A percentile compares a stretch with the other conserved stretches of the same genome.
phyloP scores from a whole-genome alignment of 139 green algal species.

The Nannochloris sp. region DNA sequence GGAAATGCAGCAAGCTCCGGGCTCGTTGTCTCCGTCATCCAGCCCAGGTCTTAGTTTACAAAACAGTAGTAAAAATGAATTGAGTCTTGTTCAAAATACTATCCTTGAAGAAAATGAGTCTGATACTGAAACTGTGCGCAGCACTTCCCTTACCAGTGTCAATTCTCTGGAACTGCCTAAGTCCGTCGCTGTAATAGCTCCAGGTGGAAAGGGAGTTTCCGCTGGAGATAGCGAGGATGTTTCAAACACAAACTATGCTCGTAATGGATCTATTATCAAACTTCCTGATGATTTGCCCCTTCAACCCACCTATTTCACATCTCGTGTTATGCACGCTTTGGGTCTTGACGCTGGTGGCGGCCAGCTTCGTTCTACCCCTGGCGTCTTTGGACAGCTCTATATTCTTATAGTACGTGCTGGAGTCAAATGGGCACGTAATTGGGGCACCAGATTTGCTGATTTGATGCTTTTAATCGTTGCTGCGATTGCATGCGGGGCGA shows the following conservation, averaged over 20 bases:
- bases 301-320: no score
- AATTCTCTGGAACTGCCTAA: not conserved
- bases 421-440: slow-evolving; percentile 37
- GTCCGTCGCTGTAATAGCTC: no score
- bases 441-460: slow-evolving; percentile 35
- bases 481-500: slow-evolving; percentile 29
- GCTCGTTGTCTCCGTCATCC: no score
- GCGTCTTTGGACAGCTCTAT: slow-evolving; percentile 19
- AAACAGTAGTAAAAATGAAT: not conserved
- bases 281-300: no score
- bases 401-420: slow-evolving; percentile 33
- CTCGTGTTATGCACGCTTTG: no score
- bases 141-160: not conserved
- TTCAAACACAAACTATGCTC: no score
- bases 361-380: slow-evolving; percentile 25
- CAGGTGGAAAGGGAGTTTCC: no score
- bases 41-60: not conserved
- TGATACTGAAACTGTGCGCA: not conserved
- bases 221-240: no score
- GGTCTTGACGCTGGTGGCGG: not conserved
- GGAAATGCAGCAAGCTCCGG: no score
- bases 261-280: no score
- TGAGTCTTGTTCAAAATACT: not conserved
- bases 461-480: slow-evolving; percentile 35
- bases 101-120: not conserved